Percentiles rank a stretch among this genome's conserved stretches.
phyloP scores from a whole-genome alignment of 106 monocot genomes.

The Phalaenopsis aphrodite region DNA sequence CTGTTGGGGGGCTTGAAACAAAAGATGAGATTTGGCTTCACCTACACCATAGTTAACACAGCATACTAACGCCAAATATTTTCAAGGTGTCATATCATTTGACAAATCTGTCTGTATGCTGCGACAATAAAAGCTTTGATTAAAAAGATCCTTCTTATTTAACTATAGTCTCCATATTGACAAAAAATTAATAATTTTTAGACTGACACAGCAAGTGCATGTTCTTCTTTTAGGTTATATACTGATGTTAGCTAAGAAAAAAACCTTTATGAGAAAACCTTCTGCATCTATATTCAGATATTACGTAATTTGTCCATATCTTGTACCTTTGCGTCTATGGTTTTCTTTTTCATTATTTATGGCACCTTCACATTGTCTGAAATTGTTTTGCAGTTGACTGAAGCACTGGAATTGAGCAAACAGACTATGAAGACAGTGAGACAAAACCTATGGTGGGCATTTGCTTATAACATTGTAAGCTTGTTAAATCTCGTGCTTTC shows the following conservation, averaged over 20 bases:
- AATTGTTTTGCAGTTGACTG: slow-evolving; percentile 51
- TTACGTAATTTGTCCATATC: slow-evolving; percentile 2
- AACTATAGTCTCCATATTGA: not conserved
- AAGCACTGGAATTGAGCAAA: slow-evolving; percentile 93
- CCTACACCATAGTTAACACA: not conserved
- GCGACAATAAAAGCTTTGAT: not conserved
- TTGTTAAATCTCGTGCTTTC: not conserved
- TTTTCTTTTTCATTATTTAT: not conserved
- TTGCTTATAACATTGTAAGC: slow-evolving; percentile 99
- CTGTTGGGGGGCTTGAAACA: not conserved
- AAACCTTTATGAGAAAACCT: not conserved
- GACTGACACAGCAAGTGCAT: not conserved
- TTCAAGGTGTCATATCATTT: not conserved
- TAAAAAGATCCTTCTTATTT: not conserved
- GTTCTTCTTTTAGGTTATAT: not conserved
- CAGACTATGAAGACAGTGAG: slow-evolving; percentile 94
- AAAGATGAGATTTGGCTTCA: not conserved
- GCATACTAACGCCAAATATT: not conserved
- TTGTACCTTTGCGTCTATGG: not conserved
- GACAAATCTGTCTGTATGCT: not conserved
- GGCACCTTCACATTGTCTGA: not conserved
- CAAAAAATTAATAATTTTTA: not conserved
- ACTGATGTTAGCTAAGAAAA: not conserved
- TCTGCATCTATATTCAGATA: not conserved
- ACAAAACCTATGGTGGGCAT: slow-evolving; percentile 98